Evolutionary conservation across 306 rosid species (phyloP), one percentile per base, ranked within the genome.

Genomic region (Medicago arabica): DNA sequence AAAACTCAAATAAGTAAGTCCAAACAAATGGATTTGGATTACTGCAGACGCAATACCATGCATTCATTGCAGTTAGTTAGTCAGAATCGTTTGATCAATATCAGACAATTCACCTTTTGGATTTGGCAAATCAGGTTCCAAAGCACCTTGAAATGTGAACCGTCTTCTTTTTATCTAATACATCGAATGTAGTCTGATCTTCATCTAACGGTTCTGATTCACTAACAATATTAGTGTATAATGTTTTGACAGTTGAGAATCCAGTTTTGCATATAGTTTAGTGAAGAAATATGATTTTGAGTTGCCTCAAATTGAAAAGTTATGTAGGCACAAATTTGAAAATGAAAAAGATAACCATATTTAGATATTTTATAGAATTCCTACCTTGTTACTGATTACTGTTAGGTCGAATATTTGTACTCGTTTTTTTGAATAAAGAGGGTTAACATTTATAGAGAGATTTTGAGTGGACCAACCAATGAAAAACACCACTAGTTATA

Each of bases 391-490:
- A 38, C 2, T 15, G 2, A 40, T 50, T 41, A 16, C 41, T 74
- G 13, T 50, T 38, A 11, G 23, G 72, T 2, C 7, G 38, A 50
- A 60, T 69, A 41, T 36, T 63, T 69, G 71, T 8, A 9, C 70
- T 17, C 10, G 2, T 14, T 69, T 47, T 70, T 46, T 17, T 46
- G 76, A 78, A 47, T 61, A 46, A 21, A 21, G 13, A 11, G 25
- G 75, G 61, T 9, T 14, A 2, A 59, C 76, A 60, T 78, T 8
- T 18, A 68, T 57, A 65, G 13, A 70, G 16, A 69, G 71, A 71
- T 70, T 70, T 71, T 71, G 61, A 46, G 15, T 50, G 77, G 59
- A 71, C 18, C 36, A 63, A 71, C 18, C 36, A 71, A 28, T 72
- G 60, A 50, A 78, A 78, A 62, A 65, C 51, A 64, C 6, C 18